Conservation (phyloP, 257 asterid species). For the Gardenia jasminoides region DNA sequence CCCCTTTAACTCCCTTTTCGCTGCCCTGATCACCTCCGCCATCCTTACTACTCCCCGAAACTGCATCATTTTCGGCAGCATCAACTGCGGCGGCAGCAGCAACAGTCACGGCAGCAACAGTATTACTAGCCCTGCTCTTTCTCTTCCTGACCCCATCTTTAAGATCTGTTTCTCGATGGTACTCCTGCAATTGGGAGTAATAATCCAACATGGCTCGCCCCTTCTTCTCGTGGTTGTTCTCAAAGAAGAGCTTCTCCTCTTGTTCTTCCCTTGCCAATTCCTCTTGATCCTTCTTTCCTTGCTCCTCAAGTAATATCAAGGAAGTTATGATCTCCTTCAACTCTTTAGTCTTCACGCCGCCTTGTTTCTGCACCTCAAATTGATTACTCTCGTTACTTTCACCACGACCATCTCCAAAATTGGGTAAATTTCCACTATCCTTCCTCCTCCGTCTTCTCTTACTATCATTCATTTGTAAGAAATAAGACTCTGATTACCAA, state of each 20-base stretch:
- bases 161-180: conserved; percentile 33
- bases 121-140: conserved; percentile 36
- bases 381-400: conserved; percentile 13
- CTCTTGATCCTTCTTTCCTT: conserved; percentile 54
- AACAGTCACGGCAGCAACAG: conserved; percentile 39
- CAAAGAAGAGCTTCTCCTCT: conserved; percentile 50
- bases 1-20: conserved; percentile 22
- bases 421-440: conserved; percentile 1
- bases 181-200: conserved; percentile 46
- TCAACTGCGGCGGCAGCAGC: conserved; percentile 22
- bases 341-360: conserved; percentile 61
- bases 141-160: conserved; percentile 49
- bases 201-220: conserved; percentile 58
- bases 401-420: conserved; percentile 11
- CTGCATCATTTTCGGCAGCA: conserved; percentile 6
- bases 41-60: not conserved
- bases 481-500: not conserved
- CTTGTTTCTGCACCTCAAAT: conserved; percentile 37
- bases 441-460: conserved; percentile 45
- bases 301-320: conserved; percentile 70
- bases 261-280: conserved; percentile 35
- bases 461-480: conserved; percentile 48
- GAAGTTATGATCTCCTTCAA: conserved; percentile 77
- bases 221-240: conserved; percentile 46
- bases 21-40: conserved; percentile 11